These are phyloP conservation scores for Niebla homalea DNA, from an alignment of 495 filamentous ascomycete species.

Conservation along the genomic window DNA sequence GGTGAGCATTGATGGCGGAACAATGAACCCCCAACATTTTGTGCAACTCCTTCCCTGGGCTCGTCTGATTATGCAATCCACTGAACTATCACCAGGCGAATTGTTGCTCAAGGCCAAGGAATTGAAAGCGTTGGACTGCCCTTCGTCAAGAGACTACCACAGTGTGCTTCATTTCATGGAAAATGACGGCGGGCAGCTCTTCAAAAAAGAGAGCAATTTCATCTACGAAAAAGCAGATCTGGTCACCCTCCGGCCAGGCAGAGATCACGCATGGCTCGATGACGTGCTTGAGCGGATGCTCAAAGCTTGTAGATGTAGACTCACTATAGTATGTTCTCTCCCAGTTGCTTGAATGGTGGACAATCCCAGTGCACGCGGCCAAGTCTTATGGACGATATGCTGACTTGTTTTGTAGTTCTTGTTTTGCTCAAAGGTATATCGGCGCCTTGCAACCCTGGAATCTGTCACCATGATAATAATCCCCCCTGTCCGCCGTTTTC, in stretches of 20 bases:
- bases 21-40: background rate
- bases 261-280: conserved; percentile 29
- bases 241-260: conserved; percentile 23
- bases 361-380: background rate
- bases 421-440: conserved; percentile 11
- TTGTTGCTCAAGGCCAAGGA: conserved; percentile 24
- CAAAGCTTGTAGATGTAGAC: conserved; percentile 11
- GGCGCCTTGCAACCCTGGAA: no score
- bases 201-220: conserved; percentile 19
- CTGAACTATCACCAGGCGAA: conserved; percentile 16
- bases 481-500: no score
- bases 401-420: conserved; percentile 2
- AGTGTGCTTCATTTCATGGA: conserved; percentile 25
- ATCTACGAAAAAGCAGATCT: conserved; percentile 30
- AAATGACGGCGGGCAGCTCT: conserved; percentile 17
- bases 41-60: background rate
- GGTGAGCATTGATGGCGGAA: conserved; percentile 9
- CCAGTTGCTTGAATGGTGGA: background rate
- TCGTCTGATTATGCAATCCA: background rate
- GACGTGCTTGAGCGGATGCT: conserved; percentile 23
- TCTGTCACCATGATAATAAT: no score
- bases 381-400: background rate
- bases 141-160: conserved; percentile 23
- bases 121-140: conserved; percentile 22
- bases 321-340: conserved; percentile 16